These are phyloP conservation scores for Penicillium nucicola DNA, from an alignment of 495 filamentous ascomycete species.

Conservation along the genomic window DNA sequence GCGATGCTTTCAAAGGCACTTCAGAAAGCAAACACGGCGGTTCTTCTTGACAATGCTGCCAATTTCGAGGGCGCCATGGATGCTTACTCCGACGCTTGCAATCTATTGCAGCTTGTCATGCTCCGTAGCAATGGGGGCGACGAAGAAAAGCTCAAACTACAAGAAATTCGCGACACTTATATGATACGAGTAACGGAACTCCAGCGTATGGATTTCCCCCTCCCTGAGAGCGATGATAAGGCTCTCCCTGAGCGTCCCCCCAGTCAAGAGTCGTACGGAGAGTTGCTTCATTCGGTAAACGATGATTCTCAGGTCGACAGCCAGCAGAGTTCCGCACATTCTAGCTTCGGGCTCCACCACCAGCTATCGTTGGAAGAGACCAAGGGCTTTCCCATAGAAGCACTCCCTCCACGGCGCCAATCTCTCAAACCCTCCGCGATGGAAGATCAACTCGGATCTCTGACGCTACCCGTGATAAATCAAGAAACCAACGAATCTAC, in stretches of 20 bases:
- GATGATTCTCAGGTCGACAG: slow-evolving; percentile 33
- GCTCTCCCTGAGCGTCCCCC: slow-evolving; percentile 75
- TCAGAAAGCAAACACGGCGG: slow-evolving; percentile 92
- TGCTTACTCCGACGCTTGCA: slow-evolving; percentile 87
- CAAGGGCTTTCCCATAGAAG: slow-evolving; percentile 17
- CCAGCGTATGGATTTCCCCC: slow-evolving; percentile 60
- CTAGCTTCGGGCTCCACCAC: slow-evolving; percentile 17
- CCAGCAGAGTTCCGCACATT: slow-evolving; percentile 18
- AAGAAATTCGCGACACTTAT: slow-evolving; percentile 87
- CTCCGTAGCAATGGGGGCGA: slow-evolving; percentile 72
- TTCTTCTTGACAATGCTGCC: slow-evolving; percentile 89
- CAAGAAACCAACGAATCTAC: slow-evolving; percentile 67
- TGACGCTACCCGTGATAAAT: not conserved
- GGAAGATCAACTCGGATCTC: slow-evolving; percentile 22
- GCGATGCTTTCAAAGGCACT: slow-evolving; percentile 90
- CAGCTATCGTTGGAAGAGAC: slow-evolving; percentile 19
- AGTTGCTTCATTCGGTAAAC: slow-evolving; percentile 42
- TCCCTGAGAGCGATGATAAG: slow-evolving; percentile 57
- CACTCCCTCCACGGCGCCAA: slow-evolving; percentile 39
- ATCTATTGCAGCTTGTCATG: slow-evolving; percentile 83
- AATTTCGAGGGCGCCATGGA: slow-evolving; percentile 91
- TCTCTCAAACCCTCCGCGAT: slow-evolving; percentile 34
- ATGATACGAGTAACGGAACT: slow-evolving; percentile 83
- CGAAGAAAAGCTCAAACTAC: slow-evolving; percentile 78
- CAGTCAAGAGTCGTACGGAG: slow-evolving; percentile 60